phyloP scores from a whole-genome alignment of 192 early-diverging fungal genomes.

The Backusella luteola region DNA sequence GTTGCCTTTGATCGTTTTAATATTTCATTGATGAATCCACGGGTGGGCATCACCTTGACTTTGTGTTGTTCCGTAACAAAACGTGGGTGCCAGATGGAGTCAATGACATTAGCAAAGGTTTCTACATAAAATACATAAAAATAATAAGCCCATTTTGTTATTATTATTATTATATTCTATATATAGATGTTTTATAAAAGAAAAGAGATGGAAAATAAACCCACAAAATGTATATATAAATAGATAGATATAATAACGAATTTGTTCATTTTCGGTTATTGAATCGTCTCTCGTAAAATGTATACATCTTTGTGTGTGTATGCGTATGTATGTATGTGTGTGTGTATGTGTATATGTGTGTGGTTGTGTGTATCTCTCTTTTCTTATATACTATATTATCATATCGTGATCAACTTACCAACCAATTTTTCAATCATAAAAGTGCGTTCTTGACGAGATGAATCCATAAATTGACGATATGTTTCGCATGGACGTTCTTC shows the following conservation, averaged over 20 bases:
- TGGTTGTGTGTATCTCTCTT: background rate
- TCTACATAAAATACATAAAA: slow-evolving; percentile 29
- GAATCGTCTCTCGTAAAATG: slow-evolving; percentile 1
- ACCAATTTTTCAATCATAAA: slow-evolving; percentile 17
- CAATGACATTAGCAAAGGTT: slow-evolving; percentile 65
- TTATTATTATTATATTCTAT: background rate
- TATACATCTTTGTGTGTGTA: background rate
- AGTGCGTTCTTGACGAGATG: slow-evolving; percentile 11
- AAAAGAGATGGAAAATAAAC: background rate
- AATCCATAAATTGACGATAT: slow-evolving; percentile 16
- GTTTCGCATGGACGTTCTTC: slow-evolving; percentile 18
- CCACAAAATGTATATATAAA: background rate
- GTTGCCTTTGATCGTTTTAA: slow-evolving; percentile 66
- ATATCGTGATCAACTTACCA: slow-evolving; percentile 8
- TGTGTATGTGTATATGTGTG: background rate
- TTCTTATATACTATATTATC: background rate
- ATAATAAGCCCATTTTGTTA: background rate
- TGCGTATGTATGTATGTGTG: slow-evolving; percentile 2
- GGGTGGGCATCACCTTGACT: slow-evolving; percentile 49
- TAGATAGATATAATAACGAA: background rate
- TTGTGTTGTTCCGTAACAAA: slow-evolving; percentile 36
- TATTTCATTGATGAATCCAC: slow-evolving; percentile 64
- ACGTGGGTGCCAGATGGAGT: slow-evolving; percentile 49
- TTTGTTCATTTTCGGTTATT: background rate
- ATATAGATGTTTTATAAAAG: background rate